phyloP scores from a whole-genome alignment of 768 basidiomycete species.

The Phaffia australis region DNA sequence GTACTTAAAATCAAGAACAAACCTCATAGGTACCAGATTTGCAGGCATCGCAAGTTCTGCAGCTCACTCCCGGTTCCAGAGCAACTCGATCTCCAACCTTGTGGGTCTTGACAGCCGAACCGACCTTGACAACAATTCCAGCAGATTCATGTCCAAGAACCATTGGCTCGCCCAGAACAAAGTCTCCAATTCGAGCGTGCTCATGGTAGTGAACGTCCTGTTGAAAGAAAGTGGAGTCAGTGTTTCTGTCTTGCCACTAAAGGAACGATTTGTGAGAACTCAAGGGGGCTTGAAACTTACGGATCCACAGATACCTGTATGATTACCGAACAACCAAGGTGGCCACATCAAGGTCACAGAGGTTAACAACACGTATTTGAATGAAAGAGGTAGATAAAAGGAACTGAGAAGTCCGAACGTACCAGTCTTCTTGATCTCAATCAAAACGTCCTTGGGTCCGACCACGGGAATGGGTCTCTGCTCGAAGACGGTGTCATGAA shows the following conservation, averaged over 20 bases:
- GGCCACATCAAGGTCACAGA: background rate
- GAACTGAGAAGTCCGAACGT: conserved; percentile 27
- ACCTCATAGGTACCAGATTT: conserved; percentile 77
- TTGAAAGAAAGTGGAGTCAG: conserved; percentile 15
- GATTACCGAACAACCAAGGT: background rate
- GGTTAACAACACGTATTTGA: conserved; percentile 32
- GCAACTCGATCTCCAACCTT: conserved; percentile 79
- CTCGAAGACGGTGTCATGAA: conserved; percentile 62
- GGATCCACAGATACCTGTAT: conserved; percentile 70
- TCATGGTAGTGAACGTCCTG: conserved; percentile 57
- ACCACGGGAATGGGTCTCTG: conserved; percentile 70
- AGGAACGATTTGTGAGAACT: background rate
- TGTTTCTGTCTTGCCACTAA: background rate
- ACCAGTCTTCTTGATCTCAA: conserved; percentile 78
- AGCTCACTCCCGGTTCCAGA: conserved; percentile 80
- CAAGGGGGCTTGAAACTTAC: conserved; percentile 31
- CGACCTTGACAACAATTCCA: conserved; percentile 51
- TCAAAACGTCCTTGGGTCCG: conserved; percentile 63
- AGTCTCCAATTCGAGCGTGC: conserved; percentile 56
- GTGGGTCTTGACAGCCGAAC: conserved; percentile 60
- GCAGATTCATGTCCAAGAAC: conserved; percentile 90
- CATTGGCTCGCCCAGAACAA: conserved; percentile 58
- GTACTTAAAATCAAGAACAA: conserved; percentile 24
- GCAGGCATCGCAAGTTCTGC: conserved; percentile 71
- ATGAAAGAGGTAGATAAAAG: conserved; percentile 1